Percentiles rank a stretch among this genome's conserved stretches.
These are phyloP conservation scores for Aspergillus latus DNA, from an alignment of 2,329 filamentous ascomycete genomes.

Conservation along the genomic window DNA sequence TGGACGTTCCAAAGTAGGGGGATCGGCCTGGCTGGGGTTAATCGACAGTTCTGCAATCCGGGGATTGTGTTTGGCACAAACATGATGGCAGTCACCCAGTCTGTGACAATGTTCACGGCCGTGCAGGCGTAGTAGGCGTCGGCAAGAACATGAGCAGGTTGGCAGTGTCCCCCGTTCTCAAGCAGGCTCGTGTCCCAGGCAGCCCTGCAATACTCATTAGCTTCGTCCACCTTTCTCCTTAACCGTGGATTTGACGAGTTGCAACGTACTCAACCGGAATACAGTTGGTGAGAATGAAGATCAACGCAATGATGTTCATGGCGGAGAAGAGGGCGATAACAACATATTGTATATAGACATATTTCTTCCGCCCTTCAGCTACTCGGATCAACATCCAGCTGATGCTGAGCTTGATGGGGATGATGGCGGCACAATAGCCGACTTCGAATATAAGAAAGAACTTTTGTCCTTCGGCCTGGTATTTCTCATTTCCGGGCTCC, in stretches of 20 bases:
- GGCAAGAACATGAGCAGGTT: slow-evolving; percentile 23
- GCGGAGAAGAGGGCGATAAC: slow-evolving; percentile 20
- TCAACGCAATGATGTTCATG: slow-evolving; percentile 27
- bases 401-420: slow-evolving; percentile 30
- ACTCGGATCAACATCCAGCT: slow-evolving; percentile 29
- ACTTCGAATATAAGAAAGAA: slow-evolving; percentile 30
- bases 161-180: slow-evolving; percentile 22
- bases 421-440: slow-evolving; percentile 28
- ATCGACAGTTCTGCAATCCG: neutral
- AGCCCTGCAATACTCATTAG: slow-evolving; percentile 16
- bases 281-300: slow-evolving; percentile 27
- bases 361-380: slow-evolving; percentile 23
- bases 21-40: slow-evolving; percentile 39
- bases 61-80: slow-evolving; percentile 13
- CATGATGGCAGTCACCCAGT: slow-evolving; percentile 27
- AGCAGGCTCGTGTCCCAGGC: slow-evolving; percentile 21
- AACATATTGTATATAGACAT: slow-evolving; percentile 24
- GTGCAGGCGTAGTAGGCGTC: slow-evolving; percentile 28
- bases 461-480: slow-evolving; percentile 21
- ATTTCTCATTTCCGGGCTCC: slow-evolving; percentile 21
- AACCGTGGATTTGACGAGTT: neutral
- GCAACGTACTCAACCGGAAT: slow-evolving; percentile 20
- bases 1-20: slow-evolving; percentile 45
- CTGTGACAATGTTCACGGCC: slow-evolving; percentile 27
- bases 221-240: neutral